Evolutionary conservation across 371 early-diverging fungal genomes (phyloP), one percentile per base, ranked within the genome.

Genomic region (Mucor racemosus): DNA sequence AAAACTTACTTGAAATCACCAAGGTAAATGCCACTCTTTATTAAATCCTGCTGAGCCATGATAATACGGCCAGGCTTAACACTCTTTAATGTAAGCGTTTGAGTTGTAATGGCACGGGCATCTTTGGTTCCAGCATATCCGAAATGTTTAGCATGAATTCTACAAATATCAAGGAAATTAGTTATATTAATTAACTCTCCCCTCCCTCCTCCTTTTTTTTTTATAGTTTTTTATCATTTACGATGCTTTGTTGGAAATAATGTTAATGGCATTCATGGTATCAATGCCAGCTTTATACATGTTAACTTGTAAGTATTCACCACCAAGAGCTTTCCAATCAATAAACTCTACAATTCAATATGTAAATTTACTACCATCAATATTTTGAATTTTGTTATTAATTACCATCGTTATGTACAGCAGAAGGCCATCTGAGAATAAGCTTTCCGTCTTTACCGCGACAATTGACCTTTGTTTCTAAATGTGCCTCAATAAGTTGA

Each of bases 81-180:
- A 19, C 84, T 79, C 62, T 83, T 81, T 9, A 90, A 91, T 11
- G 96, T 92, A 56, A 97, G 90, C 56, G 87, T 78, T 77, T 99
- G 99, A 42, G 90, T 88, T 1, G 99, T 99, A 55, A 99, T 82
- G 0, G 92, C 99, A 42, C 98, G 90, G 65, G 93, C 94, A 80
- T 99, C 99, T 77, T 99, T 99, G n/a, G 95, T 99, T 13, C 99
- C 99, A 0, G 98, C 97, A 82, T 91, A 94, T 4, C 95, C 85
- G 66, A 98, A 89, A 17, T 75, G 70, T 41, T 90, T 89, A 0
- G 76, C 59, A 19, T 75, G 77, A 34, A 82, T 64, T 41, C 87
- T 85, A 68, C 21, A 60, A 38, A 21, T 11, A 36, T 5, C 19
- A 6, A 31, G 15, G n/a, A 42, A 33, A 31, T 34, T 26, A 41